Percentiles rank a stretch among this genome's conserved stretches.
Evolutionary conservation across 257 asterid genomes (phyloP).

Genomic region (Thymus quinquecostatus): DNA sequence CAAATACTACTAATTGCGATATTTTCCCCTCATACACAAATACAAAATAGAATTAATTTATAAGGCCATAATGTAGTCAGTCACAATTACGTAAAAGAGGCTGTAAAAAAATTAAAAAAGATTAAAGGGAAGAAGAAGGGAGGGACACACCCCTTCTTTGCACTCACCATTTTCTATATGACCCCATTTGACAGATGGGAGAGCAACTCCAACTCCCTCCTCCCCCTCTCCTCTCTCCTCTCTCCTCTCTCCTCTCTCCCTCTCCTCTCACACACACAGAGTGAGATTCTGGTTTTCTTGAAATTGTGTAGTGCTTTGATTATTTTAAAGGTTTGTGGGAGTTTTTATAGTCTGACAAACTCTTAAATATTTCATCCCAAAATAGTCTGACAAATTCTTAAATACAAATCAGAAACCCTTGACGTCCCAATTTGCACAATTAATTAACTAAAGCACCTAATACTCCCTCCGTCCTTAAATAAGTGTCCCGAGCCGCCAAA

Average conservation of each 20-base stretch:
- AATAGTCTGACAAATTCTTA: too few relatives aligned
- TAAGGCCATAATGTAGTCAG: too few relatives aligned
- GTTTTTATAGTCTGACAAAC: constrained; percentile 28
- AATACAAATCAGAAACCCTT: too few relatives aligned
- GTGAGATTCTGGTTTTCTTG: constrained; percentile 52
- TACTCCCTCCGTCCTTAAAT: too few relatives aligned
- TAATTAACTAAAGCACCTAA: too few relatives aligned
- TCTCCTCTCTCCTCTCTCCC: constrained; percentile 35
- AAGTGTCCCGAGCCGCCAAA: too few relatives aligned
- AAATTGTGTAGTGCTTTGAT: constrained; percentile 31
- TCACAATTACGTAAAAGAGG: too few relatives aligned
- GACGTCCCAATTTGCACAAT: too few relatives aligned
- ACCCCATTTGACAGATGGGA: constrained; percentile 44
- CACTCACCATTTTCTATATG: constrained; percentile 47
- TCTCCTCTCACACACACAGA: constrained; percentile 11
- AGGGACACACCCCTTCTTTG: too few relatives aligned
- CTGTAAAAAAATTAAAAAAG: constrained; percentile 55
- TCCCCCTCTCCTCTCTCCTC: not conserved
- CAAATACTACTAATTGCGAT: too few relatives aligned
- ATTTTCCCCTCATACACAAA: too few relatives aligned
- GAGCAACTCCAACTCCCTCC: constrained; percentile 16
- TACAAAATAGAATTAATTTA: too few relatives aligned
- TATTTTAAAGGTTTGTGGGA: constrained; percentile 24
- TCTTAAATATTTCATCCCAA: constrained; percentile 22
- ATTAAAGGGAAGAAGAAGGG: not conserved